Percentiles rank a stretch among this genome's conserved stretches.
Evolutionary conservation across 208 protist species (phyloP).

Genomic region (Wallacemonas sp.): DNA sequence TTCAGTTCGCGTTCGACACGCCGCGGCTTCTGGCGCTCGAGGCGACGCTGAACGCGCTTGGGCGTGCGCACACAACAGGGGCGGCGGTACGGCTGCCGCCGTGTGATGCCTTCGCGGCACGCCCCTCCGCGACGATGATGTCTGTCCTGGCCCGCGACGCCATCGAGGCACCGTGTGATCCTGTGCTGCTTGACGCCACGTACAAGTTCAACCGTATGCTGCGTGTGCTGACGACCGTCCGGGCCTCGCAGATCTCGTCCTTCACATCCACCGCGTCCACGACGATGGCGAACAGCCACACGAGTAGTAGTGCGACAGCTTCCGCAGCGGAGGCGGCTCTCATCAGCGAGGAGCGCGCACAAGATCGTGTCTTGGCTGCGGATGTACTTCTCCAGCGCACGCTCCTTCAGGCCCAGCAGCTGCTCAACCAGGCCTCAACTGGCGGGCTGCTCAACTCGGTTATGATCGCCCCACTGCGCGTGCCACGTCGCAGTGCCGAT

Average conservation of each 20-base stretch:
- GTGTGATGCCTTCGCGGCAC: no score
- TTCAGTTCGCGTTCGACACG: slow-evolving; percentile 33
- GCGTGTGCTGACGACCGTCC: slow-evolving; percentile 29
- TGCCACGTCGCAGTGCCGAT: slow-evolving; percentile 14
- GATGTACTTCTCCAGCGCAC: slow-evolving; percentile 6
- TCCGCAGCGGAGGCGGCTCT: background rate
- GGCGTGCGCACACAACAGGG: background rate
- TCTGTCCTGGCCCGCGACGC: background rate
- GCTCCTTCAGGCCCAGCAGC: slow-evolving; percentile 14
- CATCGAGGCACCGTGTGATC: background rate
- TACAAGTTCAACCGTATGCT: slow-evolving; percentile 24
- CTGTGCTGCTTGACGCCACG: slow-evolving; percentile 13
- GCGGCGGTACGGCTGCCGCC: slow-evolving; percentile 1
- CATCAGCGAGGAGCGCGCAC: background rate
- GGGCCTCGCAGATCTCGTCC: slow-evolving; percentile 8
- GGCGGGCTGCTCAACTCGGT: slow-evolving; percentile 17
- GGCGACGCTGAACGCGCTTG: background rate
- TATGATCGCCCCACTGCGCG: background rate
- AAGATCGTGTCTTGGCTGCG: background rate
- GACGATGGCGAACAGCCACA: slow-evolving; percentile 1
- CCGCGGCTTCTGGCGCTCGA: slow-evolving; percentile 12
- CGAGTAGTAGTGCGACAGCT: background rate
- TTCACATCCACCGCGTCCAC: background rate
- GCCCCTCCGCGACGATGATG: no score
- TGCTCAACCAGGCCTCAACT: slow-evolving; percentile 25